These are phyloP conservation scores for Yamadazyma nakazawae DNA, from an alignment of 805 yeast species.

Conservation along the genomic window DNA sequence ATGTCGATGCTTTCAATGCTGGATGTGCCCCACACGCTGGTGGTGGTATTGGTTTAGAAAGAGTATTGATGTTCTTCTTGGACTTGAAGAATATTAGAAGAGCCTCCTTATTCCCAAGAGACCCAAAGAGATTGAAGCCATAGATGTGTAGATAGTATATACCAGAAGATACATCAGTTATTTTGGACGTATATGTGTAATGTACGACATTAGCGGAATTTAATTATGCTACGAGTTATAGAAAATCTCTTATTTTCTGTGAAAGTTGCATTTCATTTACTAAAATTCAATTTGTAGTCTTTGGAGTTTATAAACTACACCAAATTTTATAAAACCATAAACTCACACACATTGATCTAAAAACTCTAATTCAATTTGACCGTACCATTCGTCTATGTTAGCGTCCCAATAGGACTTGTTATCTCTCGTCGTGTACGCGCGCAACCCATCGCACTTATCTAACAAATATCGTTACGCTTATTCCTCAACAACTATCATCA, in stretches of 20 bases:
- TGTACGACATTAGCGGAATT: too few species aligned
- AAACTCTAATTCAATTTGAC: too few species aligned
- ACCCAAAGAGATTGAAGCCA: conserved; percentile 92
- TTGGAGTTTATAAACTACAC: too few species aligned
- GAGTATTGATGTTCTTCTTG: conserved; percentile 97
- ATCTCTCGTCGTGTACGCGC: not conserved
- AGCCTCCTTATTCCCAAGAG: conserved; percentile 99
- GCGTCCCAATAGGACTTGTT: not conserved
- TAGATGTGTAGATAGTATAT: conserved; percentile 19
- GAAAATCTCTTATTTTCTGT: not conserved
- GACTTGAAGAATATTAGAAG: conserved; percentile 97
- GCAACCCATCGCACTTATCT: conserved; percentile 2
- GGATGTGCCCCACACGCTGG: conserved; percentile 99
- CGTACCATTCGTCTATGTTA: not conserved
- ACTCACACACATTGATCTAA: too few species aligned
- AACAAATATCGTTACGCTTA: not conserved
- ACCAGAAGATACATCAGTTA: too few species aligned
- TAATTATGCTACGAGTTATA: too few species aligned
- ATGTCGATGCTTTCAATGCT: conserved; percentile 85
- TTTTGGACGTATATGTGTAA: too few species aligned
- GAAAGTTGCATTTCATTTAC: not conserved
- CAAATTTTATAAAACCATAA: too few species aligned
- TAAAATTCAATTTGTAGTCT: too few species aligned
- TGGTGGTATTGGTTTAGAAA: conserved; percentile 98
- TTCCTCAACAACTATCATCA: conserved; percentile 1